These are phyloP conservation scores for Mucor irregularis DNA, from an alignment of 371 early-diverging fungal genomes.

Conservation along the genomic window DNA sequence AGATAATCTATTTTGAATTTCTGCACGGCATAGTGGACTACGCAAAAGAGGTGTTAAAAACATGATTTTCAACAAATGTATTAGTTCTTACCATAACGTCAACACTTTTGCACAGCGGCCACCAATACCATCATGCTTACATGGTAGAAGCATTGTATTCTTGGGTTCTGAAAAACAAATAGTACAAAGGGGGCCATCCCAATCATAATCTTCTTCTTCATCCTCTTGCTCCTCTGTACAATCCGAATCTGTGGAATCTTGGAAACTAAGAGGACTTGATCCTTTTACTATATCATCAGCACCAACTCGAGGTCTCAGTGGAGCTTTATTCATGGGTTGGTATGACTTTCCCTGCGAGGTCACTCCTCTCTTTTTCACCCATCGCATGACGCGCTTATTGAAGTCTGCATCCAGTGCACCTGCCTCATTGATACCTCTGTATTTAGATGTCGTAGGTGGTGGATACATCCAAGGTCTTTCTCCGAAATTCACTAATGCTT, in stretches of 20 bases:
- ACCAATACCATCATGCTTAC: conserved; percentile 46
- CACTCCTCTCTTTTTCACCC: conserved; percentile 19
- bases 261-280: not conserved
- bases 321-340: conserved; percentile 11
- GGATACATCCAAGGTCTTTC: conserved; percentile 51
- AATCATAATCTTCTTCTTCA: conserved; percentile 20
- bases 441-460: conserved; percentile 31
- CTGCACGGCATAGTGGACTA: conserved; percentile 16
- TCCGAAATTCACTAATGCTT: conserved; percentile 46
- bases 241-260: conserved; percentile 9
- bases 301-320: conserved; percentile 13
- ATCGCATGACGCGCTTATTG: conserved; percentile 23
- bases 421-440: conserved; percentile 35
- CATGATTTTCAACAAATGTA: not conserved
- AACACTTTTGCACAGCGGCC: conserved; percentile 38
- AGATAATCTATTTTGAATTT: conserved; percentile 9
- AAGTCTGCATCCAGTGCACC: conserved; percentile 24
- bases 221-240: conserved; percentile 4
- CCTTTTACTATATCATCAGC: conserved; percentile 4
- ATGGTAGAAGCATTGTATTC: conserved; percentile 39
- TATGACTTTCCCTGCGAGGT: conserved; percentile 17
- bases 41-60: not conserved
- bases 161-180: conserved; percentile 47
- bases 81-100: conserved; percentile 35
- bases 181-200: conserved; percentile 43